Conservation (phyloP, 306 rosid species). For the Psophocarpus tetragonolobus region DNA sequence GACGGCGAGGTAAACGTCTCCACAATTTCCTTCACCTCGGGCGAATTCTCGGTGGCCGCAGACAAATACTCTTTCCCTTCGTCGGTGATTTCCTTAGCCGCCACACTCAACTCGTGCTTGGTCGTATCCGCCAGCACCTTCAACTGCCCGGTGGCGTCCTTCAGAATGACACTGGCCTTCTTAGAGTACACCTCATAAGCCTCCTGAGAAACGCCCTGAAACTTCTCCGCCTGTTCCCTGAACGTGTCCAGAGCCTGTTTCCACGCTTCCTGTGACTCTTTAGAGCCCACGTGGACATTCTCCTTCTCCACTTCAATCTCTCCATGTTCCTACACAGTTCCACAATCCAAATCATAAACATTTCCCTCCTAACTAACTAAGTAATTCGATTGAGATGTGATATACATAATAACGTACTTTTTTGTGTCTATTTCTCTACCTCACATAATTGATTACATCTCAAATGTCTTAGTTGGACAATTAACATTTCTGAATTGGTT, state of each 20-base stretch:
- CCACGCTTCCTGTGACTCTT: conserved; percentile 86
- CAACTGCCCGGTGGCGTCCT: conserved; percentile 71
- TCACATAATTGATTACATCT: no score
- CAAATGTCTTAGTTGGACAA: no score
- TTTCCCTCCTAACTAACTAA: neutral
- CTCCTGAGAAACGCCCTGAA: conserved; percentile 75
- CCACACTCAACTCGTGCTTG: conserved; percentile 55
- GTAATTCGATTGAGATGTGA: no score
- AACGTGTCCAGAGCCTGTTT: conserved; percentile 66
- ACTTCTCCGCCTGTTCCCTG: conserved; percentile 79
- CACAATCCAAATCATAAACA: conserved; percentile 7
- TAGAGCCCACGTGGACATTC: conserved; percentile 38
- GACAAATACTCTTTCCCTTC: conserved; percentile 76
- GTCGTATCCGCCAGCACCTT: conserved; percentile 87
- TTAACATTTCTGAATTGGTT: no score
- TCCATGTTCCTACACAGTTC: conserved; percentile 46
- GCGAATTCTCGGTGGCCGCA: conserved; percentile 68
- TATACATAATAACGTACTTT: no score
- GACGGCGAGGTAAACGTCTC: conserved; percentile 64
- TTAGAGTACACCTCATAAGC: conserved; percentile 79
- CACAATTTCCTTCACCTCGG: conserved; percentile 85
- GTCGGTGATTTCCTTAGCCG: conserved; percentile 66
- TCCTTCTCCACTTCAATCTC: conserved; percentile 63
- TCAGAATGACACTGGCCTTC: conserved; percentile 68
- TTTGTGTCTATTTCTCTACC: neutral